These are phyloP conservation scores for Colletotrichum sp. DNA, from an alignment of 2,329 filamentous ascomycete species.

Conservation along the genomic window DNA sequence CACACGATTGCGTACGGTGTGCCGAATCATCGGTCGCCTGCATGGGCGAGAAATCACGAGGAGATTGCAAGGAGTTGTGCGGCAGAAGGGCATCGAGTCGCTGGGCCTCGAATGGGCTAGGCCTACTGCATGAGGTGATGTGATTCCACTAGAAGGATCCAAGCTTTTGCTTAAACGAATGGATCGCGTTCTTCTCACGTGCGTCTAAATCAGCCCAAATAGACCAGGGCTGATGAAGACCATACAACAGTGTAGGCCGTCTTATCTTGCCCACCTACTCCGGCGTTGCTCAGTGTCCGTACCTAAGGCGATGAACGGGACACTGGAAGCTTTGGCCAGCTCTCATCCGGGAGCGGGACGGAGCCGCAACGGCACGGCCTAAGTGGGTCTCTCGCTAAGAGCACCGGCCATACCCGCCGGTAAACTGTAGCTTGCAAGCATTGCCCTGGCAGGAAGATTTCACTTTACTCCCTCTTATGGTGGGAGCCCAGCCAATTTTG, in stretches of 20 bases:
- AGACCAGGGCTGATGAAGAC: neutral
- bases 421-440: neutral
- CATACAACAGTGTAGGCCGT: neutral
- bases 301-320: neutral
- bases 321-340: neutral
- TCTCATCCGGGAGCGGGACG: neutral
- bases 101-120: neutral
- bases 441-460: neutral
- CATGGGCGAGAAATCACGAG: neutral
- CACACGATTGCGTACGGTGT: neutral
- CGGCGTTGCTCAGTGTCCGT: neutral
- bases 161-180: neutral
- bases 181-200: neutral
- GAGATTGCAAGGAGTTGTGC: neutral
- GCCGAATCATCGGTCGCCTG: neutral
- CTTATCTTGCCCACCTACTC: neutral
- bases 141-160: neutral
- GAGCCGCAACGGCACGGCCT: neutral
- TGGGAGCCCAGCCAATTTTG: neutral
- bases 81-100: neutral
- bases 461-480: neutral
- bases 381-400: neutral
- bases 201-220: neutral
- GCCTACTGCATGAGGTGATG: neutral
- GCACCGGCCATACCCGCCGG: neutral